Evolutionary conservation across 768 basidiomycete genomes (phyloP).

Genomic region (Trametes sanguinea): DNA sequence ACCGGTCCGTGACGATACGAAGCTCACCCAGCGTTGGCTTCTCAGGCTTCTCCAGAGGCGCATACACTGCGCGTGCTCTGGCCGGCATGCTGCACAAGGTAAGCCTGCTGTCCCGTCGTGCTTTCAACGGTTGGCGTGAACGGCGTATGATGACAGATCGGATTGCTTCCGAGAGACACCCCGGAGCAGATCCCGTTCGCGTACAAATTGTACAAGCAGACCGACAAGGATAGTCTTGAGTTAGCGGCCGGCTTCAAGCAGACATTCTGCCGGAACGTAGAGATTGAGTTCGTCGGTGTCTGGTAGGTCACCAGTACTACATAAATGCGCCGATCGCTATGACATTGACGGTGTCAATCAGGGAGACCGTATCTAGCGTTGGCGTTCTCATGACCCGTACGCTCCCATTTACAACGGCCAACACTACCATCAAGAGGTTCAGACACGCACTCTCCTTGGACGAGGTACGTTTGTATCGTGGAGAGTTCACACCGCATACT

Average conservation of each 20-base stretch:
- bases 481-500: not conserved
- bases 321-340: no score
- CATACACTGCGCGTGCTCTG: conserved; percentile 68
- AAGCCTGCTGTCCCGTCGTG: not conserved
- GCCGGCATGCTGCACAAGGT: conserved; percentile 78
- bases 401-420: conserved; percentile 68
- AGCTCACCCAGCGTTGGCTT: not conserved
- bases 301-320: conserved; percentile 46
- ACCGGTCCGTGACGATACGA: conserved; percentile 14
- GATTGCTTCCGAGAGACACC: conserved; percentile 69
- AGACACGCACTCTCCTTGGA: conserved; percentile 79
- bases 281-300: conserved; percentile 78
- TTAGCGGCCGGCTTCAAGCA: conserved; percentile 69
- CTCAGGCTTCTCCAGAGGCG: conserved; percentile 75
- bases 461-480: conserved; percentile 48
- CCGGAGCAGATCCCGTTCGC: conserved; percentile 71
- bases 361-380: conserved; percentile 83
- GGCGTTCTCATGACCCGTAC: conserved; percentile 60
- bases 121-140: not conserved
- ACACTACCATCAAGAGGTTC: conserved; percentile 66
- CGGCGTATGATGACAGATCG: conserved; percentile 48
- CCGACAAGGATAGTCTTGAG: conserved; percentile 44
- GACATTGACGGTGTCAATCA: conserved; percentile 20
- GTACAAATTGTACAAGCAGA: conserved; percentile 66
- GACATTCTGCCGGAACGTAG: conserved; percentile 67